These are phyloP conservation scores for Pezicula carpinea DNA, from an alignment of 2,329 filamentous ascomycete genomes.

Conservation along the genomic window DNA sequence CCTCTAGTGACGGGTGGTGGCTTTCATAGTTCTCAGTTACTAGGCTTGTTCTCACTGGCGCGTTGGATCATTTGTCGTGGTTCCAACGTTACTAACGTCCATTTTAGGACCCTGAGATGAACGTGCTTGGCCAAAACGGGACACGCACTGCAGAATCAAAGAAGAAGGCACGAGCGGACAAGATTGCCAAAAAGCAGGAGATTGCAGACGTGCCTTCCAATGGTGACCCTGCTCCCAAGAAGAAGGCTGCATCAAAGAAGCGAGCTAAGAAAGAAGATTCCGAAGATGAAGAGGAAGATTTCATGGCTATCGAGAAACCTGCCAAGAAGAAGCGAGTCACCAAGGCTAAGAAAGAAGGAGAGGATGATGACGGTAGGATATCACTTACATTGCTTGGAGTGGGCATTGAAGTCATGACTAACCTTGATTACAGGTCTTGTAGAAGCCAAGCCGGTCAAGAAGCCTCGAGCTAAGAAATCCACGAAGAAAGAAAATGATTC, in stretches of 20 bases:
- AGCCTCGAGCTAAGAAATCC: slow-evolving; percentile 31
- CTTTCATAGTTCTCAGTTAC: too few species aligned
- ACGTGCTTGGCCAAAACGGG: slow-evolving; percentile 25
- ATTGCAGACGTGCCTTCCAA: slow-evolving; percentile 7
- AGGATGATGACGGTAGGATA: slow-evolving; percentile 27
- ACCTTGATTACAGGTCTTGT: slow-evolving; percentile 7
- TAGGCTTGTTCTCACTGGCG: too few species aligned
- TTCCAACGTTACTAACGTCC: neutral
- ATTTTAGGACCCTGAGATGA: slow-evolving; percentile 29
- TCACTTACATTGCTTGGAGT: slow-evolving; percentile 10
- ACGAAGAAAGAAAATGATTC: slow-evolving; percentile 18
- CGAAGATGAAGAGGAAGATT: neutral
- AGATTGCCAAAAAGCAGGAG: slow-evolving; percentile 8
- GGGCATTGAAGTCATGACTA: slow-evolving; percentile 17
- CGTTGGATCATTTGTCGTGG: neutral
- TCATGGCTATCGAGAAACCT: slow-evolving; percentile 16
- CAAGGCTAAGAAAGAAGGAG: slow-evolving; percentile 19
- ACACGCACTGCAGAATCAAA: slow-evolving; percentile 17
- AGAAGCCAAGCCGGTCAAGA: slow-evolving; percentile 19
- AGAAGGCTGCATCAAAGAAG: slow-evolving; percentile 3
- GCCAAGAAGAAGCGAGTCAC: slow-evolving; percentile 35
- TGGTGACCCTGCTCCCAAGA: neutral
- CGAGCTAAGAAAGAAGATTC: slow-evolving; percentile 5
- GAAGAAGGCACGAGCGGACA: slow-evolving; percentile 17
- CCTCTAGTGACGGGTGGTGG: too few species aligned